Evolutionary conservation across 495 filamentous ascomycete genomes (phyloP).

Genomic region (Alectoria sarmentosa): DNA sequence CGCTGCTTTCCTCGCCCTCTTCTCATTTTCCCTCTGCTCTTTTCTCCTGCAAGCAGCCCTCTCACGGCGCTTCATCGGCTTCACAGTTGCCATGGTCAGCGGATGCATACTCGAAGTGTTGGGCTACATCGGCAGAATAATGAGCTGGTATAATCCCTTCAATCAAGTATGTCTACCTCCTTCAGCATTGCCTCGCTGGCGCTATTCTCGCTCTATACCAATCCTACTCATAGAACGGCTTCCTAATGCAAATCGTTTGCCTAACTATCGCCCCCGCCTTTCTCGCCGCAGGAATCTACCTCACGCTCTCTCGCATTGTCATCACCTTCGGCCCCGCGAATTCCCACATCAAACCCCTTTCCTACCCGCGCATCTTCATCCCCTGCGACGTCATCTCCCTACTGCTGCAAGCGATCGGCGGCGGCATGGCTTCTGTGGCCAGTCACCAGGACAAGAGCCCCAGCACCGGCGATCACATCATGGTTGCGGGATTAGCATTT

Average conservation of each 20-base stretch:
- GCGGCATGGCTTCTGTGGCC: conserved; percentile 49
- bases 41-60: conserved; percentile 41
- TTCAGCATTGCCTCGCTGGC: neutral
- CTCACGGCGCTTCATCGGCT: conserved; percentile 54
- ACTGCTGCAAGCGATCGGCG: conserved; percentile 55
- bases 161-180: conserved; percentile 23
- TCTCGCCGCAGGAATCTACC: conserved; percentile 56
- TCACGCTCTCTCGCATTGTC: conserved; percentile 50
- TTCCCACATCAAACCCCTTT: conserved; percentile 47
- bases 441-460: conserved; percentile 31
- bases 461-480: conserved; percentile 51
- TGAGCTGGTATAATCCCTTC: conserved; percentile 54
- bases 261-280: conserved; percentile 58
- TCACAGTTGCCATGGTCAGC: conserved; percentile 43
- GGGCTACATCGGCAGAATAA: conserved; percentile 54
- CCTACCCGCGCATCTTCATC: conserved; percentile 59
- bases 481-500: conserved; percentile 60
- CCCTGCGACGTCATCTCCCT: conserved; percentile 56
- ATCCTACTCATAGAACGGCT: conserved; percentile 32
- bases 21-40: conserved; percentile 40
- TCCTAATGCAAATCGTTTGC: conserved; percentile 59
- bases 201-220: neutral
- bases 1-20: conserved; percentile 50
- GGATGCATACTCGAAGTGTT: conserved; percentile 41
- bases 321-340: conserved; percentile 43